Evolutionary conservation across 1,284 basidiomycete species (phyloP).

Genomic region (Ustilago trichophora): DNA sequence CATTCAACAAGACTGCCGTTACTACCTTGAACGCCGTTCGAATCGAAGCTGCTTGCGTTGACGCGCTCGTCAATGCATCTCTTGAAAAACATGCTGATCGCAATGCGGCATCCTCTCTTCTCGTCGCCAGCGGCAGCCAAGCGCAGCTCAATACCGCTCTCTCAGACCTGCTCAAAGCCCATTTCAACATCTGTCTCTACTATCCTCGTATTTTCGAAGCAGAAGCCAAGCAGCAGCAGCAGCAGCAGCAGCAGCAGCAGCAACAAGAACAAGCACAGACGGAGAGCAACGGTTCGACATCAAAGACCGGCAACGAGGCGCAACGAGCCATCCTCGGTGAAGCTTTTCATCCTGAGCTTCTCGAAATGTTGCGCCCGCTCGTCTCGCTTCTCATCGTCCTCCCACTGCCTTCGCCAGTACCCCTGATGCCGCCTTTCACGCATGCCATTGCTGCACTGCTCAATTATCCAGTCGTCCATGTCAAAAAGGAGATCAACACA

Average conservation of each 20-base stretch:
- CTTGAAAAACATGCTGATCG: conserved; percentile 13
- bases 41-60: conserved; percentile 26
- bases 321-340: conserved; percentile 34
- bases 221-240: conserved; percentile 21
- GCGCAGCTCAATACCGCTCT: conserved; percentile 46
- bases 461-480: conserved; percentile 46
- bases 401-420: conserved; percentile 22
- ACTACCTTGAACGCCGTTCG: conserved; percentile 29
- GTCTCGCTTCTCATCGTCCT: conserved; percentile 35
- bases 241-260: not conserved
- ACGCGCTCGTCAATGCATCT: conserved; percentile 22
- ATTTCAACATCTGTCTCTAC: conserved; percentile 60
- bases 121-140: conserved; percentile 26
- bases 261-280: not conserved
- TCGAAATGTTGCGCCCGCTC: conserved; percentile 46
- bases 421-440: conserved; percentile 51
- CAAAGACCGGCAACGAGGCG: not conserved
- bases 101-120: conserved; percentile 6
- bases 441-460: conserved; percentile 58
- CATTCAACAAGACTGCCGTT: conserved; percentile 53
- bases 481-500: conserved; percentile 20
- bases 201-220: conserved; percentile 48
- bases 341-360: conserved; percentile 33
- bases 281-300: too few species aligned
- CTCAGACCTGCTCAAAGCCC: conserved; percentile 53